A percentile compares a stretch with the other conserved stretches of the same genome.
phyloP scores from a whole-genome alignment of 352 stramenopile genomes.

The Phytophthora multivora region DNA sequence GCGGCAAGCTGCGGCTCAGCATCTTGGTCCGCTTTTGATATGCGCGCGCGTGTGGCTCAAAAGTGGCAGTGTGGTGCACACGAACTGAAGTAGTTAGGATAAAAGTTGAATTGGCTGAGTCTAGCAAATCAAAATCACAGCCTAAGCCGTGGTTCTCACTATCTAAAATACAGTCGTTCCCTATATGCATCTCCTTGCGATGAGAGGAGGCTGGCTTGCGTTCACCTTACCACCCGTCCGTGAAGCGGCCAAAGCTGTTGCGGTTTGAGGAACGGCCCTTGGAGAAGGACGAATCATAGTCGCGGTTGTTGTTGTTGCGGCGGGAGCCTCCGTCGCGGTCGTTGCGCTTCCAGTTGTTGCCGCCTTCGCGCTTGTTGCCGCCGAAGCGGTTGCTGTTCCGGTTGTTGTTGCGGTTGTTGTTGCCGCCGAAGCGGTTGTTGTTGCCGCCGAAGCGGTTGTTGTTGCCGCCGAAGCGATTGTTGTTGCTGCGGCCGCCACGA shows the following conservation, averaged over 20 bases:
- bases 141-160: slow-evolving; percentile 28
- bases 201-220: background rate
- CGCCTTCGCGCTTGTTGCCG: slow-evolving; percentile 26
- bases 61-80: slow-evolving; percentile 3
- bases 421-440: slow-evolving; percentile 28
- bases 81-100: background rate
- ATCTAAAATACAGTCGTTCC: slow-evolving; percentile 45
- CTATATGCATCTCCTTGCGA: slow-evolving; percentile 4
- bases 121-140: slow-evolving; percentile 34
- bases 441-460: slow-evolving; percentile 24
- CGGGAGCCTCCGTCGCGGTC: slow-evolving; percentile 25
- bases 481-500: slow-evolving; percentile 29
- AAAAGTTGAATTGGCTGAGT: slow-evolving; percentile 6
- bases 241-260: slow-evolving; percentile 39
- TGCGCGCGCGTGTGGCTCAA: slow-evolving; percentile 4
- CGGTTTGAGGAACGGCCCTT: slow-evolving; percentile 37
- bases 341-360: slow-evolving; percentile 33
- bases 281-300: slow-evolving; percentile 63
- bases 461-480: slow-evolving; percentile 33
- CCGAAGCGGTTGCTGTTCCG: slow-evolving; percentile 27
- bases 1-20: slow-evolving; percentile 3
- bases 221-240: slow-evolving; percentile 28
- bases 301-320: slow-evolving; percentile 22
- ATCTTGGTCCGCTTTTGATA: slow-evolving; percentile 6
- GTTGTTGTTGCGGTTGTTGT: slow-evolving; percentile 33